Percentiles rank a stretch among this genome's conserved stretches.
phyloP scores from a whole-genome alignment of 2,329 filamentous ascomycete genomes.

The Penicillium fuscoglaucum region DNA sequence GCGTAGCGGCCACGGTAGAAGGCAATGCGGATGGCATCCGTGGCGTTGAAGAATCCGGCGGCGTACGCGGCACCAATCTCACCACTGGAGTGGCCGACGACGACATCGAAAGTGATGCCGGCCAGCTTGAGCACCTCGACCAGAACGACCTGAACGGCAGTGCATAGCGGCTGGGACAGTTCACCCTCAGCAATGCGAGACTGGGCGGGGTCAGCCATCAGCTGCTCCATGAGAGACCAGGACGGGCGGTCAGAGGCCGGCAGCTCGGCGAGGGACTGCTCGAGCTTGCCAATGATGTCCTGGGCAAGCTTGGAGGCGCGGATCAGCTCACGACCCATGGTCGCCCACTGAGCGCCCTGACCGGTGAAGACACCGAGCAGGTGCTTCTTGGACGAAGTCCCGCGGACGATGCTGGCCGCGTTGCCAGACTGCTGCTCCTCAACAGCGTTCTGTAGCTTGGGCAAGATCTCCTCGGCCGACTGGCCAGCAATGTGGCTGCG shows the following conservation, averaged over 20 bases:
- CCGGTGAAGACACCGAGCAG: not conserved
- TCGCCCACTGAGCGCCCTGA: not conserved
- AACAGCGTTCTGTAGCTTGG: not conserved
- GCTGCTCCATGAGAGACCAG: slow-evolving; percentile 6
- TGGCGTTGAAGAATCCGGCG: slow-evolving; percentile 19
- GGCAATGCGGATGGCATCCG: slow-evolving; percentile 15
- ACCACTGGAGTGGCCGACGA: slow-evolving; percentile 33
- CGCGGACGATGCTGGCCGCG: not conserved
- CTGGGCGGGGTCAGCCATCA: not conserved
- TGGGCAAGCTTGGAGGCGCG: not conserved
- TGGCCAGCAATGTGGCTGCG: not conserved
- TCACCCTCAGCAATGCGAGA: slow-evolving; percentile 2
- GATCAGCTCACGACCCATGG: not conserved
- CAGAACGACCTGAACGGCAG: not conserved
- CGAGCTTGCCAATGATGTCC: not conserved
- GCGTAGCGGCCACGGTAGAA: slow-evolving; percentile 11
- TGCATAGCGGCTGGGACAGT: not conserved
- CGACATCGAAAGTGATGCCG: slow-evolving; percentile 15
- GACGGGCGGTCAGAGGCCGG: slow-evolving; percentile 4
- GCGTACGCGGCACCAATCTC: slow-evolving; percentile 35
- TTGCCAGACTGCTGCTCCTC: not conserved
- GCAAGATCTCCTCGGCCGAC: not conserved
- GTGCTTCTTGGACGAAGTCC: not conserved
- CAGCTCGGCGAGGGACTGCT: slow-evolving; percentile 3
- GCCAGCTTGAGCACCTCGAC: not conserved